Evolutionary conservation across 192 early-diverging fungal genomes (phyloP).

Genomic region (Entomortierella beljakovae): DNA sequence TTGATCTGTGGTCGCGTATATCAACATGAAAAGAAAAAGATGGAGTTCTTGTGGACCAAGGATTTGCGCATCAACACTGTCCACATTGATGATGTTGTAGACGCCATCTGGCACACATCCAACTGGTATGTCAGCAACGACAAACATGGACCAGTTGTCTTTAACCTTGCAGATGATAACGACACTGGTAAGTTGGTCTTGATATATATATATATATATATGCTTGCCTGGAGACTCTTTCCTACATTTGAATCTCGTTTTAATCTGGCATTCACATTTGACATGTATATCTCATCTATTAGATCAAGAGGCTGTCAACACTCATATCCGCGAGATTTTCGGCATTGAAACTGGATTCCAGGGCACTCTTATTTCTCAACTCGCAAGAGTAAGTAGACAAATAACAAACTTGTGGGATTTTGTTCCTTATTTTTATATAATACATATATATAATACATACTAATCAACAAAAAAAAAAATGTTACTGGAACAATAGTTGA

Average conservation of each 20-base stretch:
- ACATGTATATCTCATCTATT: not conserved
- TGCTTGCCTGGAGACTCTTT: too few species aligned
- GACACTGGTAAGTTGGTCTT: conserved; percentile 77
- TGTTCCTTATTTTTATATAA: too few species aligned
- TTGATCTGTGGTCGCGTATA: conserved; percentile 94
- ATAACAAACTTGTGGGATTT: too few species aligned
- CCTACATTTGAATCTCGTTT: too few species aligned
- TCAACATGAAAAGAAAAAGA: conserved; percentile 80
- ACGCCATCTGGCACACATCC: conserved; percentile 70
- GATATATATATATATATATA: conserved; percentile 15
- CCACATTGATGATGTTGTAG: conserved; percentile 87
- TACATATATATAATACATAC: conserved; percentile 41
- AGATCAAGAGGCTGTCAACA: conserved; percentile 86
- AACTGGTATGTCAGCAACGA: conserved; percentile 63
- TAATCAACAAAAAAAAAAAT: conserved; percentile 1
- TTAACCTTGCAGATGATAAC: conserved; percentile 88
- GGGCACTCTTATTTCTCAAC: conserved; percentile 77
- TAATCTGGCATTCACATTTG: too few species aligned
- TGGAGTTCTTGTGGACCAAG: conserved; percentile 95
- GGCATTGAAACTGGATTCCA: conserved; percentile 88
- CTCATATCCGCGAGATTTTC: conserved; percentile 75
- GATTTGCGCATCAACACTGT: conserved; percentile 95
- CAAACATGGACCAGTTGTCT: conserved; percentile 68
- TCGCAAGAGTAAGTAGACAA: conserved; percentile 74
- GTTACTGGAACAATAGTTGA: too few species aligned